phyloP scores from a whole-genome alignment of 192 early-diverging fungal species.

The Allomyces macrogynus region DNA sequence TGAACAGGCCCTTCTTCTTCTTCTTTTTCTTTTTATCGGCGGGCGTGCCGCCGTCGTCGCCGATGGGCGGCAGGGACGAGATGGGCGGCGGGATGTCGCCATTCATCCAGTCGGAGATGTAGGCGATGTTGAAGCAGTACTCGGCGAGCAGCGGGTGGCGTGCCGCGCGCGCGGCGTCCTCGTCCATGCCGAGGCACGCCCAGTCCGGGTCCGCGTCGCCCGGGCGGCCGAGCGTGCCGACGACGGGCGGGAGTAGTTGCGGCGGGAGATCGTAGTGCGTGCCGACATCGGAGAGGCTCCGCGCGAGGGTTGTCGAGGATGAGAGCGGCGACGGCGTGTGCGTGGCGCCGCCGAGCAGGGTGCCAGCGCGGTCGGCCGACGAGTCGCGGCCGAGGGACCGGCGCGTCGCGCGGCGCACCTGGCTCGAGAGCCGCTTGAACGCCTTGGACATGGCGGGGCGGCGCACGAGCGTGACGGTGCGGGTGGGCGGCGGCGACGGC shows the following conservation, averaged over 20 bases:
- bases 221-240: too few species aligned
- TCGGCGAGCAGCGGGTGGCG: background rate
- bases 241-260: background rate
- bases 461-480: too few species aligned
- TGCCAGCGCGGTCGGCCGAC: background rate
- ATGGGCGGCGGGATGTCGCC: background rate
- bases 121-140: background rate
- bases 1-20: too few species aligned
- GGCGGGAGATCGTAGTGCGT: background rate
- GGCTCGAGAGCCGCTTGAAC: background rate
- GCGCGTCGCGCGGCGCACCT: background rate
- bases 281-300: too few species aligned
- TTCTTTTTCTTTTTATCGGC: too few species aligned
- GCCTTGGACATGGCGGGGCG: background rate
- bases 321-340: too few species aligned
- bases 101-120: background rate
- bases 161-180: background rate
- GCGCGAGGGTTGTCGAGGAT: too few species aligned
- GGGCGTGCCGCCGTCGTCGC: too few species aligned
- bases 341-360: too few species aligned
- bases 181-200: background rate
- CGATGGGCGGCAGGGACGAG: background rate
- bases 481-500: too few species aligned
- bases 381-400: background rate
- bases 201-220: too few species aligned